phyloP scores from a whole-genome alignment of 2,329 filamentous ascomycete species.

The Aspergillus sp. region DNA sequence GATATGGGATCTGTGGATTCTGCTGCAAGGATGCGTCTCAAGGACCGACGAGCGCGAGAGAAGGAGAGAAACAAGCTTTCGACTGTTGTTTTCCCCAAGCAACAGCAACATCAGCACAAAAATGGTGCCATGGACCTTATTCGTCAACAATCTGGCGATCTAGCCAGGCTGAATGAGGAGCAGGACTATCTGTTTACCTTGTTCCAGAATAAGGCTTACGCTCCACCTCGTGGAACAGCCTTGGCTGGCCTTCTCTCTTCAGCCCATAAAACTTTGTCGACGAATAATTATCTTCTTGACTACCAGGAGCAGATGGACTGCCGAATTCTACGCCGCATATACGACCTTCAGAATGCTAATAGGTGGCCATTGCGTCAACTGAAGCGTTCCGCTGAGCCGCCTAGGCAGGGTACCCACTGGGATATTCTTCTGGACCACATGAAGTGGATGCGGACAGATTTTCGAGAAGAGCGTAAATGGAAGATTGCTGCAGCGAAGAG shows the following conservation, averaged over 20 bases:
- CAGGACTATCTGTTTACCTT: conserved; percentile 64
- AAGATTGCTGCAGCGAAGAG: conserved; percentile 79
- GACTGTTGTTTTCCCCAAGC: conserved; percentile 76
- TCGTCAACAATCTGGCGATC: conserved; percentile 49
- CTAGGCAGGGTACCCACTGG: conserved; percentile 74
- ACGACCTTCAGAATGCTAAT: conserved; percentile 84
- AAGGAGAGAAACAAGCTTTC: conserved; percentile 65
- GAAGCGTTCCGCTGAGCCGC: conserved; percentile 78
- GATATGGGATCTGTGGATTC: conserved; percentile 33
- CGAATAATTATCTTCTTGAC: conserved; percentile 77
- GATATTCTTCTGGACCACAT: conserved; percentile 86
- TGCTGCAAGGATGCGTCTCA: conserved; percentile 41
- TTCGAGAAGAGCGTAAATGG: conserved; percentile 91
- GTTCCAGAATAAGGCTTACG: conserved; percentile 60
- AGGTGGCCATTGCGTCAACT: conserved; percentile 92
- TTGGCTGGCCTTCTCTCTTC: conserved; percentile 74
- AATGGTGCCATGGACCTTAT: conserved; percentile 37
- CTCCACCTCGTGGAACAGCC: conserved; percentile 53
- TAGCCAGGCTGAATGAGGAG: conserved; percentile 44
- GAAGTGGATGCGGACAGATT: conserved; percentile 98
- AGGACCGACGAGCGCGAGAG: conserved; percentile 56
- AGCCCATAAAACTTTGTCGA: conserved; percentile 87
- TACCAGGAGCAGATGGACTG: conserved; percentile 86
- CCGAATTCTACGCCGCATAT: conserved; percentile 80
- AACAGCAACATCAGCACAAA: conserved; percentile 53